Evolutionary conservation across 805 yeast species (phyloP).

Genomic region (Zygosaccharomyces kombuchaensis): DNA sequence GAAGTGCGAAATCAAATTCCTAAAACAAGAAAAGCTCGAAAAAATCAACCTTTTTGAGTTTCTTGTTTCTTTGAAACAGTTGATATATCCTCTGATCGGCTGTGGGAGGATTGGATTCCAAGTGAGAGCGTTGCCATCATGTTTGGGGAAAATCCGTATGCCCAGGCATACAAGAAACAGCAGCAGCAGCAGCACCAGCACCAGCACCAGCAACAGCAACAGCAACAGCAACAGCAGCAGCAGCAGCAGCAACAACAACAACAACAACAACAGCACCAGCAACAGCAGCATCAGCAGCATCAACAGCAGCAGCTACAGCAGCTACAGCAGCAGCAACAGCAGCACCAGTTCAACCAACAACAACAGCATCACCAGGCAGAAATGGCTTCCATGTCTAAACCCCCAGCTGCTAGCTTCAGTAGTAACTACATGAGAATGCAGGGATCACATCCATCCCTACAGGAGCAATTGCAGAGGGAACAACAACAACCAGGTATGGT

Average conservation of each 20-base stretch:
- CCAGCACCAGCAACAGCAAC: not conserved
- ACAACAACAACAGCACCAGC: not conserved
- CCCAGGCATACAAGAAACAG: slow-evolving; percentile 1
- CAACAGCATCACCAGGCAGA: slow-evolving; percentile 12
- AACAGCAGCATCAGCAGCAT: slow-evolving; percentile 5
- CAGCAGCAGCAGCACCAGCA: slow-evolving; percentile 1
- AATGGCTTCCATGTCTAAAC: slow-evolving; percentile 21
- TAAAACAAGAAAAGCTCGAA: slow-evolving; percentile 3
- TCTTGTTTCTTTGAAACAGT: not conserved
- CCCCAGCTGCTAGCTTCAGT: slow-evolving; percentile 37
- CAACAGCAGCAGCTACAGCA: slow-evolving; percentile 6
- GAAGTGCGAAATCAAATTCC: not conserved
- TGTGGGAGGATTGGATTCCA: not conserved
- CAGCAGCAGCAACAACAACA: slow-evolving; percentile 6
- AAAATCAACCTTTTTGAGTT: not conserved
- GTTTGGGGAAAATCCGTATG: slow-evolving; percentile 6
- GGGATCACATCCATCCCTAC: slow-evolving; percentile 39
- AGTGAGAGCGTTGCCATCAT: not conserved
- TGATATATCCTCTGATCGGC: not conserved
- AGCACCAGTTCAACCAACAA: slow-evolving; percentile 11
- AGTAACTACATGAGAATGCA: slow-evolving; percentile 37
- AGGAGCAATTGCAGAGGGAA: slow-evolving; percentile 24
- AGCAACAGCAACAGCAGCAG: not conserved
- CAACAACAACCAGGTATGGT: slow-evolving; percentile 8
- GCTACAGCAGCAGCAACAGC: slow-evolving; percentile 7